Base-by-base conservation (phyloP, 305 asterid genomes). In the Euphrasia arctica region DNA sequence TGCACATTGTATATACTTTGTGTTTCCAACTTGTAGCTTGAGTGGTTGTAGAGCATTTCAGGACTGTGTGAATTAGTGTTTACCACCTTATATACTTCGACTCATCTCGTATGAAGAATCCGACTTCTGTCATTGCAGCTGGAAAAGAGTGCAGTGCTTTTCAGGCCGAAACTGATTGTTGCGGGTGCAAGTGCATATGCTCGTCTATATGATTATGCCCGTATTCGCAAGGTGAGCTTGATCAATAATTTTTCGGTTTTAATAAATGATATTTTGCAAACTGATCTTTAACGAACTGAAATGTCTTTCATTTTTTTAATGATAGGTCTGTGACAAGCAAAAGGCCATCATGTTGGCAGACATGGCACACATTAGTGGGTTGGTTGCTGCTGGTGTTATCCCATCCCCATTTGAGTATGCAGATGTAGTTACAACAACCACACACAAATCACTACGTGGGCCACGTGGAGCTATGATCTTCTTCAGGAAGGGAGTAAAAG, bases 181-280 rank as follows among this genome's bases (percentile, higher is more conserved):
- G 93, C 97, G 73, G 96, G 97, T 74, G 97, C 97, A 68, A 91
- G 97, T 75, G 95, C 98, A 51, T 91, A 88, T 85, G 98, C 98
- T 49, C 95, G 98, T 51, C 69, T 85, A 1, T 91, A 88, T 78
- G 96, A 91, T 74, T 91, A 91, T 85, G 94, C 86, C 49, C 83
- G 86, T 58, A 83, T 91, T 75, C 91, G 95, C 54, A 86, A 86
- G 95, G 98, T 88, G 69, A 70, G 42, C 56, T 66, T 54, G 59
- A 65, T 52, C 10, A 41, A 7, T 27, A 27, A 18, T 56, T 32
- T 32, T n/a, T 39, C 5, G 3, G 27, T 22, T 14, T 51, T 28
- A 42, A 11, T 34, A 9, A 13, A n/a, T 42, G 52, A 15, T 57
- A 4, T 34, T 39, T 36, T 15, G 28, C 43, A 56, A 14, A 12